Base-by-base conservation (phyloP, 2,329 filamentous ascomycete genomes). In the Trichoderma sp. region DNA sequence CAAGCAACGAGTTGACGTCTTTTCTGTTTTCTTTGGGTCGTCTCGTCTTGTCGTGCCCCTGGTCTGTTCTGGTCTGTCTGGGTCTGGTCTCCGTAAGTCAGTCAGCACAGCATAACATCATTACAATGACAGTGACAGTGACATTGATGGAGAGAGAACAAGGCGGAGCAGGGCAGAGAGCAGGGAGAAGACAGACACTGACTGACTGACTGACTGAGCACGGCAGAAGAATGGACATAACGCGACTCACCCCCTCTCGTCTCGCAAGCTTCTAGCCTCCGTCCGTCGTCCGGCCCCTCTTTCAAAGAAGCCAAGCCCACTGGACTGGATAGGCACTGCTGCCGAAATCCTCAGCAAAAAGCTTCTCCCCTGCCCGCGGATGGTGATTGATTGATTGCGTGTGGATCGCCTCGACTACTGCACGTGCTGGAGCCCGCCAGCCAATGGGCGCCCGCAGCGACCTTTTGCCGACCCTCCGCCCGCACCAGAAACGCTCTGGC, bases 331-430 rank as follows among this genome's bases (percentile, higher is more conserved):
- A 9, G 29, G 45, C n/a, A 53, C 45, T 62, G 56, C 56, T 21
- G 24, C 18, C 29, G 56, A 56, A 60, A 38, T 65, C 33, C 62
- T 65, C 35, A 35, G 35, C 31, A 41, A 31, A 64, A 35, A 21
- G 41, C 41, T 45, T 45, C 31, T 24, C 63, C 63, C 63, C 63
- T 65, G 63, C 31, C 21, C n/a, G 21, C 33, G 38, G 65, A 68
- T 21, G 65, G 65, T 29, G 31, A 41, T 24, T 33, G 31, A 41
- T 24, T 33, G 56, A 62, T 24, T 56, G 50, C 41, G 50, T 41
- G 67, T 71, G 69, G 69, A 73, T 65, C 69, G 21, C 29, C 35
- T 27, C 12, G 56, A 24, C 59, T 64, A 64, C 69, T 64, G 69
- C 69, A 72, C 69, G 69, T 72, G 59, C 69, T 60, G 38, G 38